phyloP scores from a whole-genome alignment of 495 filamentous ascomycete species.

The Neurospora africana region DNA sequence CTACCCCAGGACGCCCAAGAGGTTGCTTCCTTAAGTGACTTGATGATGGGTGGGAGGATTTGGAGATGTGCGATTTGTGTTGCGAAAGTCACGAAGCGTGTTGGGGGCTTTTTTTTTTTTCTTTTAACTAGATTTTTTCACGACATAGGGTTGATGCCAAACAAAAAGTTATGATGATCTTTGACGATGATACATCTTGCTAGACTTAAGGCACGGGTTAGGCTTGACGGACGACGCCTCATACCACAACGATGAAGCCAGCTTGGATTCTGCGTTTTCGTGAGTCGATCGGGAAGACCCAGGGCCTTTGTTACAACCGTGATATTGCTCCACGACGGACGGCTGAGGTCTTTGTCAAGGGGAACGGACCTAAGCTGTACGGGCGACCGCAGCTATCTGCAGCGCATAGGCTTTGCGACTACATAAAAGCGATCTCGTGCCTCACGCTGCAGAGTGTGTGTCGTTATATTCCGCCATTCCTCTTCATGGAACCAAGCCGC shows the following conservation, averaged over 20 bases:
- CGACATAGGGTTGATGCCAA: not conserved
- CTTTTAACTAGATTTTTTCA: not conserved
- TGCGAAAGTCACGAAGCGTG: not conserved
- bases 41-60: not conserved
- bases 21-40: slow-evolving; percentile 51
- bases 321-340: too few species aligned
- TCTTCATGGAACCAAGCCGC: too few species aligned
- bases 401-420: not conserved
- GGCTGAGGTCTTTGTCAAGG: not conserved
- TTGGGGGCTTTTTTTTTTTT: not conserved
- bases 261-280: too few species aligned
- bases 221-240: too few species aligned
- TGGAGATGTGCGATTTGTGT: not conserved
- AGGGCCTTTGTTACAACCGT: too few species aligned
- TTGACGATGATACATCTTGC: not conserved
- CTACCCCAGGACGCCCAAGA: slow-evolving; percentile 79
- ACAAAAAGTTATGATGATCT: not conserved
- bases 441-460: not conserved
- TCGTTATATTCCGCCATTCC: too few species aligned
- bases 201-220: not conserved
- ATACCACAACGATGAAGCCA: too few species aligned
- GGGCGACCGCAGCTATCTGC: not conserved
- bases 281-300: too few species aligned
- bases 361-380: not conserved
- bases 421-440: not conserved